Conservation (phyloP, 1,284 basidiomycete genomes). For the Ganoderma multipileum region DNA sequence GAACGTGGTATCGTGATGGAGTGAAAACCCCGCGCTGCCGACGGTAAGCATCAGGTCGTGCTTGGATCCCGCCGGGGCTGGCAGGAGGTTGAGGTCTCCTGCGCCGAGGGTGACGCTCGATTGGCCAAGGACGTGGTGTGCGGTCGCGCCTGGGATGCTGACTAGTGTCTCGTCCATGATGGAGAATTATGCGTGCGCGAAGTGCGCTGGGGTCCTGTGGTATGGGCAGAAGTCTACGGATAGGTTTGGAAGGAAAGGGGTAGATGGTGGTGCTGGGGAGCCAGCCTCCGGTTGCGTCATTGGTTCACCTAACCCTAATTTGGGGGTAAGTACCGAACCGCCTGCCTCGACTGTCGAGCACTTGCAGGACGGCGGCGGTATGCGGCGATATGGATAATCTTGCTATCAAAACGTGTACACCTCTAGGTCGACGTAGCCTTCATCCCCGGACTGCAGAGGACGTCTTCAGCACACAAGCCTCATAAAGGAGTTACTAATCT, state of each 20-base stretch:
- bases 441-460: conserved; percentile 26
- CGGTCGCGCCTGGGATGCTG: conserved; percentile 34
- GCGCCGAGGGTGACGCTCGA: conserved; percentile 33
- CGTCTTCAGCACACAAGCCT: conserved; percentile 10
- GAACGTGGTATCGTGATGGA: conserved; percentile 35
- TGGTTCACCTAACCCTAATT: conserved; percentile 21
- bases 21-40: conserved; percentile 37
- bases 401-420: conserved; percentile 36
- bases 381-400: background rate
- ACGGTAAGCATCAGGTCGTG: conserved; percentile 31
- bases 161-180: conserved; percentile 22
- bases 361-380: background rate
- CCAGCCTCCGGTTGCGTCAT: conserved; percentile 12
- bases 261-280: background rate
- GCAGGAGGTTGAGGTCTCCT: conserved; percentile 34
- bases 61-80: background rate
- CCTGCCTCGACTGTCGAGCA: no score
- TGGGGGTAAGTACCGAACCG: background rate
- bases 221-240: background rate
- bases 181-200: background rate
- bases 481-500: background rate
- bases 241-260: background rate
- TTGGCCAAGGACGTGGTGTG: conserved; percentile 37
- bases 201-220: background rate
- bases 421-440: conserved; percentile 36